Evolutionary conservation across 106 monocot species (phyloP).

Genomic region (Acorus gramineus): DNA sequence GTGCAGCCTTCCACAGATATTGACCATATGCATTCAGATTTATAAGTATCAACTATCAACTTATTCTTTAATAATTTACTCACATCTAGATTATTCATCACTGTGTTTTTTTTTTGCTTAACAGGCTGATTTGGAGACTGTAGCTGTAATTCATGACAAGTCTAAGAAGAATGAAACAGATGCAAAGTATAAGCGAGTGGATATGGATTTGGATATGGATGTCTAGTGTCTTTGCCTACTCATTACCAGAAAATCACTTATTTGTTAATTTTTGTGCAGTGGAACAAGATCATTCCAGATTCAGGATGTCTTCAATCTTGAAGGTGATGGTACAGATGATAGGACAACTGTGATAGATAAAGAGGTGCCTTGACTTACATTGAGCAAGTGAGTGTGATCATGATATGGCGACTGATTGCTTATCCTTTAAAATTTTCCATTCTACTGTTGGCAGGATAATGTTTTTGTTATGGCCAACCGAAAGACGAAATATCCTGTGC

Average conservation of each 20-base stretch:
- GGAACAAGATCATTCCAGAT: conserved; percentile 69
- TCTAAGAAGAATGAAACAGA: conserved; percentile 69
- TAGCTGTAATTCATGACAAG: conserved; percentile 92
- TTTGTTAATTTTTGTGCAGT: conserved; percentile 24
- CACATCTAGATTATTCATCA: too few relatives aligned
- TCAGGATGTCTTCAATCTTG: conserved; percentile 68
- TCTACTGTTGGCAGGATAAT: conserved; percentile 54
- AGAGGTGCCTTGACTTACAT: conserved; percentile 33
- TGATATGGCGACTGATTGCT: background rate
- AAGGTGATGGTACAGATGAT: conserved; percentile 85
- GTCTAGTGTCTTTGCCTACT: background rate
- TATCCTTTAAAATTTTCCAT: background rate
- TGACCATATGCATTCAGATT: too few relatives aligned
- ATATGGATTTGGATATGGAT: background rate
- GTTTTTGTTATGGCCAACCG: conserved; percentile 96
- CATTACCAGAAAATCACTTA: background rate
- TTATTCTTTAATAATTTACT: too few relatives aligned
- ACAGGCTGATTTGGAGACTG: conserved; percentile 89
- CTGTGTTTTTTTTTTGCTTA: conserved; percentile 7
- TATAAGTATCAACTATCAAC: too few relatives aligned
- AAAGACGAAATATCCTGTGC: conserved; percentile 92
- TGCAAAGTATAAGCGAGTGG: conserved; percentile 43
- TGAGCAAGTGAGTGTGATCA: too few relatives aligned
- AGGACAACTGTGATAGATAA: conserved; percentile 84
- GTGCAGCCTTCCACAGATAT: too few relatives aligned